Conservation (phyloP, 495 filamentous ascomycete genomes). For the Physcia stellaris region DNA sequence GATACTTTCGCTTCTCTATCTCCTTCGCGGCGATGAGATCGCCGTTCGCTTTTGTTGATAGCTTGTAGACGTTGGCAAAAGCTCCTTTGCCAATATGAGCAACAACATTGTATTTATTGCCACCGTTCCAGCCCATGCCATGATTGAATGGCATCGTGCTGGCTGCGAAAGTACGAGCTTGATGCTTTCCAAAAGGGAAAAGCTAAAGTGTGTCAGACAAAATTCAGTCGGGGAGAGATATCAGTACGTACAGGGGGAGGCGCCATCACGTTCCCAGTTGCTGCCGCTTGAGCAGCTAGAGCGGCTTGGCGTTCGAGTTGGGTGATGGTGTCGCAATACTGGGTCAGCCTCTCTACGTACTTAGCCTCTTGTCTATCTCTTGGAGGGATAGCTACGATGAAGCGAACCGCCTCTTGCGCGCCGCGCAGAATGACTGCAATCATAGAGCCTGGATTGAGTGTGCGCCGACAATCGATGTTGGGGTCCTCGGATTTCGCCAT, state of each 20-base stretch:
- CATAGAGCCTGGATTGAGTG: constrained; percentile 57
- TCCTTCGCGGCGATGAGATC: constrained; percentile 78
- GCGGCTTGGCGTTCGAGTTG: constrained; percentile 12
- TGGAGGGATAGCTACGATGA: constrained; percentile 73
- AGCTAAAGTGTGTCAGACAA: too few species aligned
- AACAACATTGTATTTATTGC: constrained; percentile 66
- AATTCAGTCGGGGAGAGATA: too few species aligned
- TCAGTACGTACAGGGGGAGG: background rate
- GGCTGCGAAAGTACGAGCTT: constrained; percentile 1
- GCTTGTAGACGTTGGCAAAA: constrained; percentile 82
- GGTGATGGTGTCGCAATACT: constrained; percentile 29
- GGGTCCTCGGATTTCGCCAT: constrained; percentile 18
- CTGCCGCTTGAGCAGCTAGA: background rate
- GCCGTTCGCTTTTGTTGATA: constrained; percentile 68
- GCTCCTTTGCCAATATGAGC: constrained; percentile 78
- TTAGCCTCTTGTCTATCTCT: constrained; percentile 43
- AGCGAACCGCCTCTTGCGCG: constrained; percentile 43
- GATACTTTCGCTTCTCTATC: constrained; percentile 75
- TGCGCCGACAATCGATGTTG: constrained; percentile 28
- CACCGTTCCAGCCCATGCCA: constrained; percentile 69
- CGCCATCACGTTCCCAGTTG: background rate
- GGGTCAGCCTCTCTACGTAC: constrained; percentile 44
- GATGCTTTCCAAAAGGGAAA: background rate
- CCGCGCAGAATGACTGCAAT: constrained; percentile 43
- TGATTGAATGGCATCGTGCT: constrained; percentile 27